Evolutionary conservation across 2,329 filamentous ascomycete species (phyloP).

Genomic region (Fusarium scirpi): DNA sequence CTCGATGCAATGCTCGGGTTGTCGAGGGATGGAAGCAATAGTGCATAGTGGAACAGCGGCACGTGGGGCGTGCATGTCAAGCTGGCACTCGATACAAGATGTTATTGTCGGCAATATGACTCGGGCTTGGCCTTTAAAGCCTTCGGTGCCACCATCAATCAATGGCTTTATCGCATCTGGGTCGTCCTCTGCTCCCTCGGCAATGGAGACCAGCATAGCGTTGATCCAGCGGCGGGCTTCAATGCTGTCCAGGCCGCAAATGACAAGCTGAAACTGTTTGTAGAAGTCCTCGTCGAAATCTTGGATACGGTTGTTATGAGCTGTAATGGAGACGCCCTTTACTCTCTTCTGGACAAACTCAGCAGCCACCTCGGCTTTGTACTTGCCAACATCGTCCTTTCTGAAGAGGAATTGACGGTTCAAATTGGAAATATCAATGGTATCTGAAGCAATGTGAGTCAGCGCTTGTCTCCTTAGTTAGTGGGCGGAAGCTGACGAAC

Average conservation of each 20-base stretch:
- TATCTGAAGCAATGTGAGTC: constrained; percentile 68
- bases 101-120: constrained; percentile 93
- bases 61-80: constrained; percentile 98
- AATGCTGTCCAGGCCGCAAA: constrained; percentile 96
- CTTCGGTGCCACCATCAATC: constrained; percentile 96
- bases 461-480: neutral
- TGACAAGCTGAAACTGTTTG: constrained; percentile 93
- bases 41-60: constrained; percentile 97
- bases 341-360: constrained; percentile 91
- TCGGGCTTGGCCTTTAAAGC: constrained; percentile 96
- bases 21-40: constrained; percentile 93
- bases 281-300: constrained; percentile 98
- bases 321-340: constrained; percentile 90
- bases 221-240: constrained; percentile 99
- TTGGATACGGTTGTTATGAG: constrained; percentile 94
- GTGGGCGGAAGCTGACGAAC: constrained; percentile 57
- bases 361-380: constrained; percentile 93
- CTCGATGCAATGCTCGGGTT: constrained; percentile 98
- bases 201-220: constrained; percentile 88
- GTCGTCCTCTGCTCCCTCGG: constrained; percentile 77
- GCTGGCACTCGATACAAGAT: constrained; percentile 96
- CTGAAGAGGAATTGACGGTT: constrained; percentile 98
- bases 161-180: constrained; percentile 89
- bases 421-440: constrained; percentile 97
- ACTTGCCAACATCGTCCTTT: constrained; percentile 88